phyloP scores from a whole-genome alignment of 768 basidiomycete genomes.

The Chlorophyllum brunneum region DNA sequence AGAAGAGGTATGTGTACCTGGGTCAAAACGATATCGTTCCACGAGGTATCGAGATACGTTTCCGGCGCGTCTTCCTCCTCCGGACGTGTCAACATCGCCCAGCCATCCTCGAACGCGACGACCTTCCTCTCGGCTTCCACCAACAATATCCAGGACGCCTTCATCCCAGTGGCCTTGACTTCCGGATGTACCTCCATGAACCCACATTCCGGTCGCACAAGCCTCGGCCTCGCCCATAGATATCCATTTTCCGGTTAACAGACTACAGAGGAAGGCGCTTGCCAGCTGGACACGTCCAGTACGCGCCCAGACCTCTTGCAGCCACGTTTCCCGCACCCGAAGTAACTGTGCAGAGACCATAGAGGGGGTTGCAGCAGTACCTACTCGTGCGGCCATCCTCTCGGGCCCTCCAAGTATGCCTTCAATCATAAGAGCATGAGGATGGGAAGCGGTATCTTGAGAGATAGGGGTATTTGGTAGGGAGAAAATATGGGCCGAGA shows the following conservation, averaged over 20 bases:
- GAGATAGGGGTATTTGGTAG: conserved; percentile 71
- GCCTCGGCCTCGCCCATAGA: conserved; percentile 75
- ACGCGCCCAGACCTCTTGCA: conserved; percentile 71
- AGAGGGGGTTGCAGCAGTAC: conserved; percentile 67
- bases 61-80: conserved; percentile 60
- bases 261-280: conserved; percentile 66
- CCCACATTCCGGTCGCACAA: conserved; percentile 76
- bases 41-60: conserved; percentile 71
- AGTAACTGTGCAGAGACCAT: conserved; percentile 73
- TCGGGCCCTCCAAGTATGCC: conserved; percentile 75
- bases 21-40: conserved; percentile 78
- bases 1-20: conserved; percentile 38
- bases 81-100: conserved; percentile 73
- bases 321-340: conserved; percentile 74
- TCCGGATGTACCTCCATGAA: conserved; percentile 43
- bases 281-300: conserved; percentile 80
- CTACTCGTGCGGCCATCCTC: conserved; percentile 71
- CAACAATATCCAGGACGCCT: conserved; percentile 70
- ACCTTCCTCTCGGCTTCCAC: conserved; percentile 71
- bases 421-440: conserved; percentile 74
- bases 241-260: conserved; percentile 69
- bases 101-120: conserved; percentile 72
- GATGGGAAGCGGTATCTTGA: conserved; percentile 78
- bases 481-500: conserved; percentile 63
- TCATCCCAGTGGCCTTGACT: conserved; percentile 74